These are phyloP conservation scores for Phoenix dactylifera DNA, from an alignment of 176 grass and related monocot genomes.

Conservation along the genomic window DNA sequence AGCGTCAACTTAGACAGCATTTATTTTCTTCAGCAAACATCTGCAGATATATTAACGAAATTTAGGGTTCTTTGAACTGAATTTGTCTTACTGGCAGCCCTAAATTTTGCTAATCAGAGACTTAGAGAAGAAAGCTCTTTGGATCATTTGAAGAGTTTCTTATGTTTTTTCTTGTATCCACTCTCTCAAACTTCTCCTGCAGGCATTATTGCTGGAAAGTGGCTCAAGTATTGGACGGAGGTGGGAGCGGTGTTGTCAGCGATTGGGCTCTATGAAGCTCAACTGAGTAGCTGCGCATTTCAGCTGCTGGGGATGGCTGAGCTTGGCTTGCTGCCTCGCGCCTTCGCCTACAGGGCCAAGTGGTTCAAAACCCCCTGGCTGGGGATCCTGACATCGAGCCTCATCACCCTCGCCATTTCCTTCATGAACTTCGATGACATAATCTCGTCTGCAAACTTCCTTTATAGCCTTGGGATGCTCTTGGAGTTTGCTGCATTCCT, in stretches of 20 bases:
- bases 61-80: no score
- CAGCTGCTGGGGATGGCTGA: constrained; percentile 95
- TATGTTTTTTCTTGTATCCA: no score
- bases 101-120: no score
- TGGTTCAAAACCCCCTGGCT: constrained; percentile 68
- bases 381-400: constrained; percentile 45
- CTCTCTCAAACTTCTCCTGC: neutral
- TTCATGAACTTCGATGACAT: constrained; percentile 86
- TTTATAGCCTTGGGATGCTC: constrained; percentile 91
- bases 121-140: no score
- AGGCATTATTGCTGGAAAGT: constrained; percentile 56
- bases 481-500: constrained; percentile 84
- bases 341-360: constrained; percentile 36
- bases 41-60: no score
- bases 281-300: constrained; percentile 67
- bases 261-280: constrained; percentile 79
- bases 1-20: no score
- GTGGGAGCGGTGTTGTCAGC: constrained; percentile 84
- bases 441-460: constrained; percentile 76
- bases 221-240: constrained; percentile 92
- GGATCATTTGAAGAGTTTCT: no score
- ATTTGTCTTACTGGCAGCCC: no score
- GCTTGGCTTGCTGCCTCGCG: constrained; percentile 55
- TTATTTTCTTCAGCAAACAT: no score
- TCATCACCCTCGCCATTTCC: constrained; percentile 68